These are phyloP conservation scores for Fraxinus pennsylvanica DNA, from an alignment of 257 asterid species.

Conservation along the genomic window DNA sequence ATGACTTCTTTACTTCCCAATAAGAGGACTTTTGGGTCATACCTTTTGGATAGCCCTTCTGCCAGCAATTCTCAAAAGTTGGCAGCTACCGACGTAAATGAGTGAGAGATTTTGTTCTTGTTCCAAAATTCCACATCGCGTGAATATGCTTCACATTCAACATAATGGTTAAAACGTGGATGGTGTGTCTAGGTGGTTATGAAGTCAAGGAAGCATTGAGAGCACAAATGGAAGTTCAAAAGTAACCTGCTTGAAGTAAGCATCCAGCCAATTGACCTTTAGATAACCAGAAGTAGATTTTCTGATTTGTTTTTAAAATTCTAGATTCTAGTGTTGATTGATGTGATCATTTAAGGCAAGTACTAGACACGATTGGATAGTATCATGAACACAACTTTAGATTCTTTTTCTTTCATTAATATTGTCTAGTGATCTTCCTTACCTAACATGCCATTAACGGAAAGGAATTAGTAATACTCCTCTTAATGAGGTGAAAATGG, in stretches of 20 bases:
- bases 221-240: conserved; percentile 94
- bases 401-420: background rate
- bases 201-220: conserved; percentile 90
- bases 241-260: conserved; percentile 87
- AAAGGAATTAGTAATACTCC: background rate
- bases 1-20: conserved; percentile 26
- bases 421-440: background rate
- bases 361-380: background rate
- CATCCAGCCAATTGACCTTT: conserved; percentile 10
- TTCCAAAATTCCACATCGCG: background rate
- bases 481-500: background rate
- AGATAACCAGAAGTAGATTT: background rate
- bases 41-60: conserved; percentile 66
- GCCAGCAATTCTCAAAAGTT: conserved; percentile 48
- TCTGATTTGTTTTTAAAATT: background rate
- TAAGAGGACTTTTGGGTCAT: conserved; percentile 54
- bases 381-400: too few species aligned
- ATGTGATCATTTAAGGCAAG: background rate
- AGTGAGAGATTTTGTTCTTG: conserved; percentile 47
- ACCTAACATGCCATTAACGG: background rate
- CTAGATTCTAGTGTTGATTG: background rate
- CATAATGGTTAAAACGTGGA: conserved; percentile 13
- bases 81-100: conserved; percentile 64
- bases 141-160: conserved; percentile 6
- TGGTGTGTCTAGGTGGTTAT: conserved; percentile 61